A percentile compares a stretch with the other conserved stretches of the same genome.
phyloP scores from a whole-genome alignment of 2,329 filamentous ascomycete species.

The Pseudogymnoascus pannorum region DNA sequence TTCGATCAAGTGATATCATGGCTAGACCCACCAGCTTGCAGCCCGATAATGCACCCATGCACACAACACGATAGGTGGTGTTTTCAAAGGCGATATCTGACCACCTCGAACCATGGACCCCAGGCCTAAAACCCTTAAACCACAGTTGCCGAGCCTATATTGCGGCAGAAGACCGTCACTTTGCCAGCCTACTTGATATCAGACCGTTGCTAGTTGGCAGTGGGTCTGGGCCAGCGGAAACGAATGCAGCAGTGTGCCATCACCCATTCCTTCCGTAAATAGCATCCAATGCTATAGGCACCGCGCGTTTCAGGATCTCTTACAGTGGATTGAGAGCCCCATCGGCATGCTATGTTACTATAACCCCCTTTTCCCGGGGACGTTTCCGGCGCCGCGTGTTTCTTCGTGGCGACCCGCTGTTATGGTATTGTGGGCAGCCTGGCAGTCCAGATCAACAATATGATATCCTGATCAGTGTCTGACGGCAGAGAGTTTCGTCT shows the following conservation, averaged over 20 bases:
- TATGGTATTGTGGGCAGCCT: background rate
- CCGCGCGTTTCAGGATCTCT: background rate
- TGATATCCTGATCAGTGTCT: background rate
- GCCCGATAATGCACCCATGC: background rate
- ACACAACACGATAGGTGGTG: background rate
- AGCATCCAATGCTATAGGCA: conserved; percentile 2
- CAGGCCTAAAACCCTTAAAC: background rate
- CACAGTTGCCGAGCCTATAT: background rate
- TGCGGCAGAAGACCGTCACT: background rate
- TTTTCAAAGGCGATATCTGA: background rate
- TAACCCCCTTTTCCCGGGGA: background rate
- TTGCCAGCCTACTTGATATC: background rate
- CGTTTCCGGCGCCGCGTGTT: conserved; percentile 2
- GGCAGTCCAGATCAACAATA: background rate
- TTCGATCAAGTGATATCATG: background rate
- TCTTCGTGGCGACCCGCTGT: background rate
- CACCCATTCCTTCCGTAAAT: background rate
- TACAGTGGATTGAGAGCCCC: background rate
- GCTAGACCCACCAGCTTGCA: background rate
- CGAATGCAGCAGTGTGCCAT: background rate
- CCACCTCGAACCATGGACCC: background rate
- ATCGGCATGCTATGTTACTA: background rate
- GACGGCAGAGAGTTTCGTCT: background rate
- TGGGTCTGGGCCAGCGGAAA: background rate
- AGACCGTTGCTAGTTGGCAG: background rate